Evolutionary conservation across 1,284 basidiomycete species (phyloP).

Genomic region (Austropuccinia psidii): DNA sequence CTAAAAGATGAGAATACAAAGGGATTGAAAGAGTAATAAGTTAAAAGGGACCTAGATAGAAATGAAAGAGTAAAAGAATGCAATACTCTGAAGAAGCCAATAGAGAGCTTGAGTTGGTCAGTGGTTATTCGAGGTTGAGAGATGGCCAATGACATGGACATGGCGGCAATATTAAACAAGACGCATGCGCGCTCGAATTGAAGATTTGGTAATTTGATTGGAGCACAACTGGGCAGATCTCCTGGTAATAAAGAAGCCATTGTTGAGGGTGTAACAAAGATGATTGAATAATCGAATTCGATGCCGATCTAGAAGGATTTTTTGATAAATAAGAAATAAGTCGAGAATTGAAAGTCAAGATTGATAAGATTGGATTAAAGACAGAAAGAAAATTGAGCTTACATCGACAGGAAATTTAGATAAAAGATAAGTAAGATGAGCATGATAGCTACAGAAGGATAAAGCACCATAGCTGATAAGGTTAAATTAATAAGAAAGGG

Average conservation of each 20-base stretch:
- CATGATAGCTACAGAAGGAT: conserved; percentile 63
- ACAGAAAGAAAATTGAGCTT: conserved; percentile 43
- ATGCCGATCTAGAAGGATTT: conserved; percentile 59
- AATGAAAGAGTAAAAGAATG: background rate
- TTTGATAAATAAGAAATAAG: background rate
- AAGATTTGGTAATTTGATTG: conserved; percentile 63
- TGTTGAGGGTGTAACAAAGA: conserved; percentile 53
- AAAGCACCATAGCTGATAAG: background rate
- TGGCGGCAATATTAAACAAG: conserved; percentile 73
- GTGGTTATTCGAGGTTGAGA: conserved; percentile 61
- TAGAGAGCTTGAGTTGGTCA: conserved; percentile 67
- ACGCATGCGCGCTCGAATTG: conserved; percentile 67
- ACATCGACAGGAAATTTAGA: conserved; percentile 65
- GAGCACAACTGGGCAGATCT: conserved; percentile 41
- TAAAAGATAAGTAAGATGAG: conserved; percentile 70
- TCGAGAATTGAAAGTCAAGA: background rate
- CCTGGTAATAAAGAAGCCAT: conserved; percentile 38
- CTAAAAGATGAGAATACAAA: background rate
- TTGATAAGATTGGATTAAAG: conserved; percentile 2
- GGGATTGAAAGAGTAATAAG: background rate
- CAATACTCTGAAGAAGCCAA: conserved; percentile 60
- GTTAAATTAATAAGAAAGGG: background rate
- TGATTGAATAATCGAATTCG: conserved; percentile 65
- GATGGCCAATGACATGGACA: conserved; percentile 65
- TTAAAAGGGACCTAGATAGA: background rate